phyloP scores from a whole-genome alignment of 192 early-diverging fungal species.

The Coemansia sp. region DNA sequence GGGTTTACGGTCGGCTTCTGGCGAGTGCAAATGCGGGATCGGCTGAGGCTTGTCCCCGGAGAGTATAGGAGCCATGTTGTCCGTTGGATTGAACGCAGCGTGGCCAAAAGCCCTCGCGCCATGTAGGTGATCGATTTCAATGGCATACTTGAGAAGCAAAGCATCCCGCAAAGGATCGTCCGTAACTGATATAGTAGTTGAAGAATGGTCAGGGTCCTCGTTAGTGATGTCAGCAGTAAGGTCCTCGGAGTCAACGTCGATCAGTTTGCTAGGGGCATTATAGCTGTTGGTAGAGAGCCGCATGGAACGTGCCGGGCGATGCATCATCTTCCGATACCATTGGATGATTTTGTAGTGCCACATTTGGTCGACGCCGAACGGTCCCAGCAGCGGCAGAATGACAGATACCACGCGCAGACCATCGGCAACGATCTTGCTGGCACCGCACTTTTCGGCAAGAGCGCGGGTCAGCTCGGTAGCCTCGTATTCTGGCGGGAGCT shows the following conservation, averaged over 20 bases:
- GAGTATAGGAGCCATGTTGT: not conserved
- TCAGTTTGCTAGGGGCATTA: not conserved
- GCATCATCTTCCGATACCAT: conserved; percentile 32
- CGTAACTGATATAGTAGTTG: not conserved
- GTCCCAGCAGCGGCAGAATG: conserved; percentile 64
- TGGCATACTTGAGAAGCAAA: conserved; percentile 13
- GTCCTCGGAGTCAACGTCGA: conserved; percentile 2
- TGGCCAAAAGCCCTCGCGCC: conserved; percentile 7
- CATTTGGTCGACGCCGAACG: conserved; percentile 75
- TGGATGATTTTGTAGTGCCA: conserved; percentile 58
- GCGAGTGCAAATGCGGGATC: not conserved
- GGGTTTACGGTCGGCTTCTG: conserved; percentile 20
- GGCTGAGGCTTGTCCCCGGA: not conserved
- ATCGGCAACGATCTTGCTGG: conserved; percentile 40
- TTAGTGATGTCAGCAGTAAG: not conserved
- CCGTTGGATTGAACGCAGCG: not conserved
- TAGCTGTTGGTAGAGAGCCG: not conserved
- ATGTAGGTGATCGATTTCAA: conserved; percentile 14
- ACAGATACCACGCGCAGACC: conserved; percentile 40
- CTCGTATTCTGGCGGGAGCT: conserved; percentile 45
- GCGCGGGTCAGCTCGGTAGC: conserved; percentile 46
- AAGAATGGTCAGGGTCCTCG: not conserved
- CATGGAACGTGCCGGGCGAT: conserved; percentile 17
- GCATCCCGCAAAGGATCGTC: conserved; percentile 11
- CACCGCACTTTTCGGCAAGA: conserved; percentile 37